Conservation (phyloP, 176 grass and related monocot species). For the Otatea glauca region DNA sequence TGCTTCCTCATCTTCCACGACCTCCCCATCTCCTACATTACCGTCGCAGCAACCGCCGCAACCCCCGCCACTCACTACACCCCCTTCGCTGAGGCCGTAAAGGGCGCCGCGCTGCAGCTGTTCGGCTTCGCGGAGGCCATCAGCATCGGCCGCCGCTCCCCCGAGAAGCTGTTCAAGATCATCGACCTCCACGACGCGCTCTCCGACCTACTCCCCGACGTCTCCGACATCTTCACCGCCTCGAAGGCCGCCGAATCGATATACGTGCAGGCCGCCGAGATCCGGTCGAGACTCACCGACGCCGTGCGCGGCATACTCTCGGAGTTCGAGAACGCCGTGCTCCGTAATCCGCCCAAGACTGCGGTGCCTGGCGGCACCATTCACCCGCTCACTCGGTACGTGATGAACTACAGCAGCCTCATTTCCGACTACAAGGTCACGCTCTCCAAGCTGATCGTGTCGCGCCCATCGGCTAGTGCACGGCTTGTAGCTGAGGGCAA, state of each 20-base stretch:
- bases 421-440: slow-evolving; percentile 87
- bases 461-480: slow-evolving; percentile 62
- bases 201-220: slow-evolving; percentile 83
- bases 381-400: slow-evolving; percentile 90
- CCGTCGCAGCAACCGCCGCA: slow-evolving; percentile 31
- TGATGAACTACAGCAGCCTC: slow-evolving; percentile 93
- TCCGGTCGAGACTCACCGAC: slow-evolving; percentile 75
- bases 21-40: slow-evolving; percentile 43
- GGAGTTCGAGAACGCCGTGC: slow-evolving; percentile 96
- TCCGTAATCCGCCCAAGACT: slow-evolving; percentile 72
- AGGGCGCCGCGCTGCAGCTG: slow-evolving; percentile 84
- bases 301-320: slow-evolving; percentile 94
- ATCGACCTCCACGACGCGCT: slow-evolving; percentile 89
- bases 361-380: slow-evolving; percentile 85
- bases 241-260: slow-evolving; percentile 82
- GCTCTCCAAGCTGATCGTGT: slow-evolving; percentile 73
- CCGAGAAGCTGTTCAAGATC: slow-evolving; percentile 98
- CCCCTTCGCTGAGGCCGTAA: slow-evolving; percentile 83
- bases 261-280: slow-evolving; percentile 80
- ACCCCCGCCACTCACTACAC: slow-evolving; percentile 55
- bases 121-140: slow-evolving; percentile 96
- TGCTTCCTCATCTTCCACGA: slow-evolving; percentile 61
- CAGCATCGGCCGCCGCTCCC: slow-evolving; percentile 81
- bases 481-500: slow-evolving; percentile 60
- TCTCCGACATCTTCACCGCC: slow-evolving; percentile 70